phyloP scores from a whole-genome alignment of 73 alveolate genomes.

The Tetrahymena elliotti region DNA sequence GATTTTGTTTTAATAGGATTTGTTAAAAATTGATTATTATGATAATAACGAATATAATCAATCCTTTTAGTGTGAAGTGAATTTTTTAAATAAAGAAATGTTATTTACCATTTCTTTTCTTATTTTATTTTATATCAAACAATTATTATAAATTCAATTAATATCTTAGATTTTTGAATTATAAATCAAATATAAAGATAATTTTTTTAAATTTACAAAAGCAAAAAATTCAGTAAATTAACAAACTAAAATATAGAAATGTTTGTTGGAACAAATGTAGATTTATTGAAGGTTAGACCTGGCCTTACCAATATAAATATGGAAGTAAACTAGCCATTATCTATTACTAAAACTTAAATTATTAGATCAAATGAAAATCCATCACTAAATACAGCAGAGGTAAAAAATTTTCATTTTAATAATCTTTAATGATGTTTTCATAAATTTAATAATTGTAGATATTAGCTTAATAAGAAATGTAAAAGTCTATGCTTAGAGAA shows the following conservation, averaged over 20 bases:
- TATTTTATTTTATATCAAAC: background rate
- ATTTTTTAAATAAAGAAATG: background rate
- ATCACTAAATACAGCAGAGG: background rate
- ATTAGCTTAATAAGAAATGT: background rate
- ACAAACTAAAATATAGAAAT: background rate
- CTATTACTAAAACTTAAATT: background rate
- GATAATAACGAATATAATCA: background rate
- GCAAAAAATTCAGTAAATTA: background rate
- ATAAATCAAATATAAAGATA: background rate
- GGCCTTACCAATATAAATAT: background rate
- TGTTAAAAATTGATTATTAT: too few species aligned
- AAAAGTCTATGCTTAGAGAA: background rate
- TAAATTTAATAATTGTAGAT: background rate
- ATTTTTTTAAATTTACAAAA: background rate
- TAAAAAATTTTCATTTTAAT: background rate
- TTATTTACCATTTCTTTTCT: background rate
- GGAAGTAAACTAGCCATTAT: background rate
- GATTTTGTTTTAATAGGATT: too few species aligned
- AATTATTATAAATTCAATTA: background rate
- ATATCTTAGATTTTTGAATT: background rate
- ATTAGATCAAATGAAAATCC: background rate
- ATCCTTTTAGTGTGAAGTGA: background rate
- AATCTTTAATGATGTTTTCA: background rate
- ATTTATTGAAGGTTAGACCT: background rate
- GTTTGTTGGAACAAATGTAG: background rate